Percentiles rank a stretch among this genome's conserved stretches.
Evolutionary conservation across 495 filamentous ascomycete genomes (phyloP).

Genomic region (Aspergillus incahuasiensis): DNA sequence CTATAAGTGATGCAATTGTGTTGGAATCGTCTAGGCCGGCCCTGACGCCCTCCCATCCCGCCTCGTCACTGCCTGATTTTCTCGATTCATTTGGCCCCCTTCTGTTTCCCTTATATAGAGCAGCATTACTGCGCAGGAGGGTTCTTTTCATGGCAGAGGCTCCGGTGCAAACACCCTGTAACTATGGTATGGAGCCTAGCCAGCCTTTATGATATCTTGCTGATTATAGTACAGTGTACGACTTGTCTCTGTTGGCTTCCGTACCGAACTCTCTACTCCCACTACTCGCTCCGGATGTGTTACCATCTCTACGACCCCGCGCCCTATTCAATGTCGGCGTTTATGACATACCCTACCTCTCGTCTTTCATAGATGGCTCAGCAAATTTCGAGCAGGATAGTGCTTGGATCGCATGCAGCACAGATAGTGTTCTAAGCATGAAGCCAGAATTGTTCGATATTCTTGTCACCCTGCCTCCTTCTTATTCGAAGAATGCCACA

Average conservation of each 20-base stretch:
- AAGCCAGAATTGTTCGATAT: constrained; percentile 85
- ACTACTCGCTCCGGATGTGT: constrained; percentile 35
- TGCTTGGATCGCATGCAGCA: constrained; percentile 91
- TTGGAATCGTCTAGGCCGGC: constrained; percentile 64
- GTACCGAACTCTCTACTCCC: constrained; percentile 62
- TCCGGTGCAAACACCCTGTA: constrained; percentile 79
- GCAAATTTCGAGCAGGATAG: constrained; percentile 47
- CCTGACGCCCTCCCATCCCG: constrained; percentile 77
- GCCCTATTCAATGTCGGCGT: constrained; percentile 88
- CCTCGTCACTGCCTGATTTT: constrained; percentile 70
- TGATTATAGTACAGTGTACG: constrained; percentile 63
- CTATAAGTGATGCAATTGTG: constrained; percentile 44
- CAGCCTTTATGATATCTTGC: not conserved
- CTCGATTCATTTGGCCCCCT: constrained; percentile 83
- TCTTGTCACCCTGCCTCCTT: constrained; percentile 71
- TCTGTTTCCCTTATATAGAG: constrained; percentile 83
- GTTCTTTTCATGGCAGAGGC: constrained; percentile 80
- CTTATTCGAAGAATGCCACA: constrained; percentile 51
- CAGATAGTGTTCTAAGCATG: constrained; percentile 81
- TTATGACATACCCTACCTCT: constrained; percentile 81
- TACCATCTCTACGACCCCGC: constrained; percentile 60
- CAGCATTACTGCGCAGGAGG: constrained; percentile 81
- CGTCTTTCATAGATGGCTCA: constrained; percentile 32
- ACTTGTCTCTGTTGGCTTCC: constrained; percentile 88
- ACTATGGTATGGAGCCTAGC: constrained; percentile 63